These are phyloP conservation scores for Nicotiana tabacum DNA, from an alignment of 257 asterid species.

Conservation along the genomic window DNA sequence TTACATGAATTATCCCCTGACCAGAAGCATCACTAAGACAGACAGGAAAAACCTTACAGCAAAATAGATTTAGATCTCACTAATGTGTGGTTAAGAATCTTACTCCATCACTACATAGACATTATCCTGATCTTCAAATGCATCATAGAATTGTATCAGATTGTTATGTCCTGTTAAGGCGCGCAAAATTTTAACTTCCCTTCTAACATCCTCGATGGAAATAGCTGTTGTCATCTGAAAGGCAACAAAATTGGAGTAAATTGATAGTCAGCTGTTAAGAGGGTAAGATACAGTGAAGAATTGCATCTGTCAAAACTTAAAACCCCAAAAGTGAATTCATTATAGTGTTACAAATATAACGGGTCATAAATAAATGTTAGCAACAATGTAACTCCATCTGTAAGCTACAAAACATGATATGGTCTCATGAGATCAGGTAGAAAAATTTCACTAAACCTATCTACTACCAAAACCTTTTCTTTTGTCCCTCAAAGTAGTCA, in stretches of 20 bases:
- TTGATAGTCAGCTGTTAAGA: background rate
- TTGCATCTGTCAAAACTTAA: background rate
- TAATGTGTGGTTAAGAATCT: constrained; percentile 21
- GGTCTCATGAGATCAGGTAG: background rate
- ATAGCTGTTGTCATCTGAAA: constrained; percentile 60
- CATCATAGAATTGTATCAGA: constrained; percentile 48
- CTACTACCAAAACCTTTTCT: background rate
- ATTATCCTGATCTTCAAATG: constrained; percentile 60
- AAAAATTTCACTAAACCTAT: background rate
- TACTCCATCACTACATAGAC: constrained; percentile 76
- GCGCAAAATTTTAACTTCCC: constrained; percentile 63
- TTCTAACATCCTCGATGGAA: constrained; percentile 60
- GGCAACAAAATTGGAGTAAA: constrained; percentile 14
- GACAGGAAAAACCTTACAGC: background rate
- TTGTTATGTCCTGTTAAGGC: constrained; percentile 53
- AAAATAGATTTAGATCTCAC: constrained; percentile 1
- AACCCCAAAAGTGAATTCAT: background rate
- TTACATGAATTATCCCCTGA: background rate
- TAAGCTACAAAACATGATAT: background rate
- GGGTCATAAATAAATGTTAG: background rate
- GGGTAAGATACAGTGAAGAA: background rate
- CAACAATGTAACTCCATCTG: background rate
- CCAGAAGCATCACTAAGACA: background rate
- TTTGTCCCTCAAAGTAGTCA: background rate
- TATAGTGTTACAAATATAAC: background rate